These are phyloP conservation scores for Neonectria punicea DNA, from an alignment of 2,329 filamentous ascomycete species.

Conservation along the genomic window DNA sequence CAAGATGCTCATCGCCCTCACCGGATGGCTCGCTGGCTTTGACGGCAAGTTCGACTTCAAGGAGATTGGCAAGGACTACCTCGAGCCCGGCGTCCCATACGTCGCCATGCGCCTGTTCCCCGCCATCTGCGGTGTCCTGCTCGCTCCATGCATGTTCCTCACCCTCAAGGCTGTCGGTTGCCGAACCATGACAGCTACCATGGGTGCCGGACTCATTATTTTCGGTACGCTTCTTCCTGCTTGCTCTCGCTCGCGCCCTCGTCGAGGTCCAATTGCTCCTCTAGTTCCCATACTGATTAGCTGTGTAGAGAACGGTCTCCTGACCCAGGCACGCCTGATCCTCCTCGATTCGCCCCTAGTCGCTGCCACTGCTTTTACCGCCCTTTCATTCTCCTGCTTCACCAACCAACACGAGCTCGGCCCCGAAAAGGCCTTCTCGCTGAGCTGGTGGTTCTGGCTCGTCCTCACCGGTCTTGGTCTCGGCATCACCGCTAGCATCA, in stretches of 20 bases:
- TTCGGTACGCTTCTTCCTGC: constrained; percentile 73
- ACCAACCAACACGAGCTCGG: constrained; percentile 97
- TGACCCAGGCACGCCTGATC: constrained; percentile 95
- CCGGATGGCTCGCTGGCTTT: constrained; percentile 94
- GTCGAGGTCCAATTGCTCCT: neutral
- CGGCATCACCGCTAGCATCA: constrained; percentile 92
- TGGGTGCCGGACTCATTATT: constrained; percentile 88
- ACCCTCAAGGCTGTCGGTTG: constrained; percentile 92
- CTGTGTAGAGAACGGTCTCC: constrained; percentile 84
- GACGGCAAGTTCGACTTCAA: constrained; percentile 98
- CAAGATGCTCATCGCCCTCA: constrained; percentile 95
- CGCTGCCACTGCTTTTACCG: constrained; percentile 91
- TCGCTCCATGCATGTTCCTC: constrained; percentile 93
- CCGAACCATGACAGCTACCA: constrained; percentile 82
- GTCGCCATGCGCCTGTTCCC: constrained; percentile 97
- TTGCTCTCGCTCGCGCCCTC: neutral
- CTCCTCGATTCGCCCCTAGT: constrained; percentile 95
- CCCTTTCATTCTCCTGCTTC: constrained; percentile 90
- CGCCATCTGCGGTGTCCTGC: constrained; percentile 86
- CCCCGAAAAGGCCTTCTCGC: constrained; percentile 85
- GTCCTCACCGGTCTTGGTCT: constrained; percentile 85
- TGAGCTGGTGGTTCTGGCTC: constrained; percentile 99
- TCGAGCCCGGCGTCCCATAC: constrained; percentile 94
- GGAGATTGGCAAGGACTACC: constrained; percentile 98
- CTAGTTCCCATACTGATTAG: constrained; percentile 42